Evolutionary conservation across 1,139 yeast species (phyloP).

Genomic region (Arxiozyma slooffiae): DNA sequence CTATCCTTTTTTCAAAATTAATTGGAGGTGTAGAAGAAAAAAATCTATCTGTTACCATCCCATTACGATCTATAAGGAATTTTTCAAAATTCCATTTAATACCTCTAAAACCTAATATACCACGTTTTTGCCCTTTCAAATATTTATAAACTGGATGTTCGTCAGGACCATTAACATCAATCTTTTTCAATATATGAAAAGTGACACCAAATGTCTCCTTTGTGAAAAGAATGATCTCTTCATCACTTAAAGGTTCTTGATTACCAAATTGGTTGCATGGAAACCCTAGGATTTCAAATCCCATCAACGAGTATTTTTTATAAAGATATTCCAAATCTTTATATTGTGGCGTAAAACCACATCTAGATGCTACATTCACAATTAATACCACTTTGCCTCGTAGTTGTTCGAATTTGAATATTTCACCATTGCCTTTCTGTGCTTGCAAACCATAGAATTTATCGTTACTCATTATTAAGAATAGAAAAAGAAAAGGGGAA

Average conservation of each 20-base stretch:
- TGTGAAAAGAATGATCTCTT: conserved; percentile 50
- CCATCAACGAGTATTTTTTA: conserved; percentile 56
- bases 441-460: conserved; percentile 43
- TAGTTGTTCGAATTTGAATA: conserved; percentile 49
- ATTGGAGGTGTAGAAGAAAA: conserved; percentile 59
- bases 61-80: conserved; percentile 57
- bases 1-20: conserved; percentile 34
- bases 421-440: conserved; percentile 35
- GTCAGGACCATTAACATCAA: conserved; percentile 72
- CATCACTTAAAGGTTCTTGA: conserved; percentile 67
- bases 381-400: conserved; percentile 77
- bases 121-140: conserved; percentile 53
- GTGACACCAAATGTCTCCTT: conserved; percentile 56
- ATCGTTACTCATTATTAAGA: conserved; percentile 6
- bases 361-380: conserved; percentile 81
- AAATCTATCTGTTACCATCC: conserved; percentile 57
- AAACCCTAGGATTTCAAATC: conserved; percentile 70
- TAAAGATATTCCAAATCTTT: conserved; percentile 66
- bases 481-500: no score
- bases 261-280: conserved; percentile 82
- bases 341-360: conserved; percentile 45
- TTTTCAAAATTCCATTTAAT: conserved; percentile 87
- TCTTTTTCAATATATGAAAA: conserved; percentile 52
- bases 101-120: conserved; percentile 53
- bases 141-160: conserved; percentile 66